These are phyloP conservation scores for Fusarium musae DNA, from an alignment of 2,329 filamentous ascomycete genomes.

Conservation along the genomic window DNA sequence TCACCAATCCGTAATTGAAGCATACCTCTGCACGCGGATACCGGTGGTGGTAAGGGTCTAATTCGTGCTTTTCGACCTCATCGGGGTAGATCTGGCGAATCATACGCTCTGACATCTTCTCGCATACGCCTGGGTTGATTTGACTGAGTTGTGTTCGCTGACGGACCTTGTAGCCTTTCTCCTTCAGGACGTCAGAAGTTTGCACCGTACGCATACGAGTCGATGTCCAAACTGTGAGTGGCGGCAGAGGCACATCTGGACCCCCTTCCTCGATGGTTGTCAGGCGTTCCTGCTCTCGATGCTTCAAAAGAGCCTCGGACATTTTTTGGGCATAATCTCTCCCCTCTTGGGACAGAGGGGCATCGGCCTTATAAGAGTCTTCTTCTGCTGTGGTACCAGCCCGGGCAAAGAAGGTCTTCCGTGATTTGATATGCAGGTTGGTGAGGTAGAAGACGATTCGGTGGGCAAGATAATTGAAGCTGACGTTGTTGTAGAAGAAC, in stretches of 20 bases:
- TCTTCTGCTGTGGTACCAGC: conserved; percentile 88
- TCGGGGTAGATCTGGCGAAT: conserved; percentile 88
- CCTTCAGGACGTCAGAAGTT: conserved; percentile 83
- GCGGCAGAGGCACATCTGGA: conserved; percentile 75
- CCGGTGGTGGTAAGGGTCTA: conserved; percentile 95
- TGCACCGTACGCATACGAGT: conserved; percentile 91
- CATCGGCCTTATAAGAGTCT: conserved; percentile 92
- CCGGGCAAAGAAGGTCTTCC: conserved; percentile 92
- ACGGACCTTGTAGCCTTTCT: conserved; percentile 83
- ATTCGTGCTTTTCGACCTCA: conserved; percentile 90
- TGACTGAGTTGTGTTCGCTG: conserved; percentile 97
- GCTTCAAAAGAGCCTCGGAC: conserved; percentile 83
- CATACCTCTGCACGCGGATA: conserved; percentile 91
- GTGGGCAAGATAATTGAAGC: conserved; percentile 95
- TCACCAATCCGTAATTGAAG: neutral
- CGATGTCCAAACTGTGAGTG: conserved; percentile 93
- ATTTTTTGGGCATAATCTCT: conserved; percentile 84
- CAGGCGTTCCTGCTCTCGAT: conserved; percentile 83
- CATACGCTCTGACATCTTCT: conserved; percentile 86
- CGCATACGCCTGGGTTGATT: conserved; percentile 94
- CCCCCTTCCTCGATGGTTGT: conserved; percentile 76
- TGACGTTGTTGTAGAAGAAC: conserved; percentile 96
- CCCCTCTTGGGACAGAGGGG: conserved; percentile 83
- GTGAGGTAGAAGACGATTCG: conserved; percentile 98
- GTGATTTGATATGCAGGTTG: conserved; percentile 95